These are phyloP conservation scores for Aspergillus sp. DNA, from an alignment of 2,329 filamentous ascomycete species.

Conservation along the genomic window DNA sequence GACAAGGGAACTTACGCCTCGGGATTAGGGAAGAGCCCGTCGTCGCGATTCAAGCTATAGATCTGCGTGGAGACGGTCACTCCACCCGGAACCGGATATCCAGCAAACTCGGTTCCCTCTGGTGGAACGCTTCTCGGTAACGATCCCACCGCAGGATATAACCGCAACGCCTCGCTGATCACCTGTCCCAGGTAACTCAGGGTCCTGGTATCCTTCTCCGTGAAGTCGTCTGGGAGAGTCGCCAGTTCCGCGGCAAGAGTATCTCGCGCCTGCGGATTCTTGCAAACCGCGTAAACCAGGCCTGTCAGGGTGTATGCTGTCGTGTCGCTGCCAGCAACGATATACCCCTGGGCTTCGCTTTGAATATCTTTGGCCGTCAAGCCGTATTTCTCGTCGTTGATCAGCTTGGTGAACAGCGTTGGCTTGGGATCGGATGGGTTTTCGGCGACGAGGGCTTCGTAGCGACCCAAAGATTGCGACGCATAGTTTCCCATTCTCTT, in stretches of 20 bases:
- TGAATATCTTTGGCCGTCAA: slow-evolving; percentile 27
- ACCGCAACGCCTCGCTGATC: background rate
- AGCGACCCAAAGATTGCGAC: slow-evolving; percentile 15
- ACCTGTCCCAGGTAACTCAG: background rate
- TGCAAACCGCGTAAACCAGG: slow-evolving; percentile 16
- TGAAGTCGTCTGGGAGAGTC: background rate
- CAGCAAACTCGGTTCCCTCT: background rate
- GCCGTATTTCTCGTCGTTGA: slow-evolving; percentile 14
- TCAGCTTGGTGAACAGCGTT: slow-evolving; percentile 20
- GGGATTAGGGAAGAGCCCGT: background rate
- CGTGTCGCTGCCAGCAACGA: slow-evolving; percentile 45
- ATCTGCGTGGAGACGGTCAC: background rate
- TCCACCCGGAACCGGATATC: background rate
- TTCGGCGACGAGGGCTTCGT: slow-evolving; percentile 11
- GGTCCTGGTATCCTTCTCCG: background rate
- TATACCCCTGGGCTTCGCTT: slow-evolving; percentile 36
- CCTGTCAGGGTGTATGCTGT: slow-evolving; percentile 44
- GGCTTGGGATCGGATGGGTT: slow-evolving; percentile 11
- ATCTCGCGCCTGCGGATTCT: slow-evolving; percentile 7
- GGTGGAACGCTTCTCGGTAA: background rate
- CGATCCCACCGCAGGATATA: slow-evolving; percentile 37
- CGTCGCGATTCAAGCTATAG: background rate
- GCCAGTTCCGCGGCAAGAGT: background rate
- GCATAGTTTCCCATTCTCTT: slow-evolving; percentile 16
- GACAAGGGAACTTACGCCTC: too few relatives aligned